phyloP scores from a whole-genome alignment of 2,329 filamentous ascomycete genomes.

The Chaetomiaceae sp. region DNA sequence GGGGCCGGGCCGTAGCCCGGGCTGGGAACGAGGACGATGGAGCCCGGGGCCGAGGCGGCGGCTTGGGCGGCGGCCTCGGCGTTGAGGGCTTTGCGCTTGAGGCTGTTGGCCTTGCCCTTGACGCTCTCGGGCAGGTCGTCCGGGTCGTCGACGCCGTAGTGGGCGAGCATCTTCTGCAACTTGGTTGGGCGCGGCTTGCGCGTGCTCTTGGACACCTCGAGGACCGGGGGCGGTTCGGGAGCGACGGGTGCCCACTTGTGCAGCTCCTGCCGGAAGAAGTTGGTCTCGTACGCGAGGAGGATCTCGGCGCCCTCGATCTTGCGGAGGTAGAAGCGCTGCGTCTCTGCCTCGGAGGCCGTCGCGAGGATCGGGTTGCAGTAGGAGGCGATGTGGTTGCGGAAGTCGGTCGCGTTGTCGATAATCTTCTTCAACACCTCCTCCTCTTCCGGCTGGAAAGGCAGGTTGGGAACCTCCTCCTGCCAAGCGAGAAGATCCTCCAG shows the following conservation, averaged over 20 bases:
- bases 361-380: conserved; percentile 78
- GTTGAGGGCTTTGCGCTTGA: conserved; percentile 65
- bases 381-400: conserved; percentile 72
- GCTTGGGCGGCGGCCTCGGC: conserved; percentile 45
- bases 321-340: conserved; percentile 87
- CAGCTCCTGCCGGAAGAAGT: conserved; percentile 91
- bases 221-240: conserved; percentile 73
- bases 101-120: conserved; percentile 67
- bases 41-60: conserved; percentile 22
- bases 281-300: conserved; percentile 86
- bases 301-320: conserved; percentile 98
- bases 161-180: conserved; percentile 86
- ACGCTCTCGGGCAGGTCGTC: conserved; percentile 83
- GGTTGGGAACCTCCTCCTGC: conserved; percentile 69
- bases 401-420: conserved; percentile 75
- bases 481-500: conserved; percentile 81
- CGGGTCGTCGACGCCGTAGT: conserved; percentile 81
- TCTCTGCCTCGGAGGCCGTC: conserved; percentile 79
- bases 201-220: conserved; percentile 84
- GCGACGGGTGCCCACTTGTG: conserved; percentile 94
- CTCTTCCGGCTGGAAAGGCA: conserved; percentile 95
- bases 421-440: conserved; percentile 82
- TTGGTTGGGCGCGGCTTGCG: conserved; percentile 95
- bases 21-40: conserved; percentile 27
- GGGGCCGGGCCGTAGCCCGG: conserved; percentile 30